Conservation (phyloP, 2,329 filamentous ascomycete species). For the Epichloe sp. region DNA sequence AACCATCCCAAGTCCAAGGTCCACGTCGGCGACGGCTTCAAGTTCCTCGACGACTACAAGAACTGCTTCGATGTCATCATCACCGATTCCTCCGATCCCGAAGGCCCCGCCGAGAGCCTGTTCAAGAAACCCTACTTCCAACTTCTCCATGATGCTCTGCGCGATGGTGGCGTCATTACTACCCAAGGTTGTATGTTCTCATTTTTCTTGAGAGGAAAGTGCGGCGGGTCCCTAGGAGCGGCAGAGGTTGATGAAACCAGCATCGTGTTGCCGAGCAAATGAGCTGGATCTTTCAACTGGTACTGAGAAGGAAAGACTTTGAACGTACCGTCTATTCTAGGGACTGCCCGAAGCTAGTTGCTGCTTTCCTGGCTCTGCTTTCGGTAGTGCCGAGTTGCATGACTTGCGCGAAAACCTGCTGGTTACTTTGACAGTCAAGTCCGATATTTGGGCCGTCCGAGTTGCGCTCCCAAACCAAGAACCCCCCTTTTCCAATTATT, state of each 20-base stretch:
- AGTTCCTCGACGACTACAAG: constrained; percentile 94
- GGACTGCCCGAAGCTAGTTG: constrained; percentile 23
- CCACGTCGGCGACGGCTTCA: constrained; percentile 94
- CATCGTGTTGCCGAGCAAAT: background rate
- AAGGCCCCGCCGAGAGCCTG: constrained; percentile 87
- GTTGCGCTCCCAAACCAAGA: background rate
- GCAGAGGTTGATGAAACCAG: constrained; percentile 9
- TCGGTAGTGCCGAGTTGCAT: constrained; percentile 23
- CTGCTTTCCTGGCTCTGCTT: constrained; percentile 24
- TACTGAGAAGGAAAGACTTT: background rate
- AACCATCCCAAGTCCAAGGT: constrained; percentile 86
- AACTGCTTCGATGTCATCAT: constrained; percentile 99
- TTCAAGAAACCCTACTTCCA: constrained; percentile 99
- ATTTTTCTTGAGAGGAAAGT: constrained; percentile 36
- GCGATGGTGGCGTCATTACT: constrained; percentile 94
- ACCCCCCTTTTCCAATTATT: background rate
- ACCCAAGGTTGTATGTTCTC: constrained; percentile 99
- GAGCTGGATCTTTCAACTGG: constrained; percentile 1
- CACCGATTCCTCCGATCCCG: constrained; percentile 94
- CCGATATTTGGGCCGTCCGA: background rate
- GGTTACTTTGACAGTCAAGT: background rate
- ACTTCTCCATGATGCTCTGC: constrained; percentile 77
- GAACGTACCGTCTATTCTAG: constrained; percentile 13
- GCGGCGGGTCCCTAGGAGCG: constrained; percentile 22
- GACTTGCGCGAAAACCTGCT: background rate